Conservation (phyloP, 352 stramenopile genomes). For the Plasmopara viticola region DNA sequence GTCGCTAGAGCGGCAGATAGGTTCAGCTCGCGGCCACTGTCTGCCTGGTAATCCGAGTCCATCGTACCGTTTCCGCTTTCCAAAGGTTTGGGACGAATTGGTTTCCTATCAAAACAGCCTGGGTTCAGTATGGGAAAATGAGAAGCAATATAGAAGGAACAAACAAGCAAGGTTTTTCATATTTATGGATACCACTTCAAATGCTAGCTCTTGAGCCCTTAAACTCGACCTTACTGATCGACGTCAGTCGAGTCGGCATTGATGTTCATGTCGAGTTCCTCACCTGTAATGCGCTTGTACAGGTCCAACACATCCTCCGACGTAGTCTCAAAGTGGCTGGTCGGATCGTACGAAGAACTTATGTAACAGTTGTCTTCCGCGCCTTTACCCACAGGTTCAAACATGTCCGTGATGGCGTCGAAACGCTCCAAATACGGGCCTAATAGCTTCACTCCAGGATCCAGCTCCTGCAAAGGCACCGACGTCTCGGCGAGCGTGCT, state of each 20-base stretch:
- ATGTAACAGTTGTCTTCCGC: slow-evolving; percentile 96
- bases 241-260: slow-evolving; percentile 93
- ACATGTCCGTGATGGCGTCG: slow-evolving; percentile 93
- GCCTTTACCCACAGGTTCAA: slow-evolving; percentile 90
- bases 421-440: slow-evolving; percentile 96
- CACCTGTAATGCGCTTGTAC: slow-evolving; percentile 97
- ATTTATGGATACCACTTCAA: no score
- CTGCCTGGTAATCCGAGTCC: no score
- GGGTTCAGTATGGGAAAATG: no score
- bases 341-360: slow-evolving; percentile 89
- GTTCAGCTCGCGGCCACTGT: no score
- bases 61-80: no score
- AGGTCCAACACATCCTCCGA: slow-evolving; percentile 95
- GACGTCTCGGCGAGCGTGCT: slow-evolving; percentile 96
- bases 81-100: no score
- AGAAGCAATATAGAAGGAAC: no score
- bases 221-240: slow-evolving; percentile 70
- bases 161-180: no score
- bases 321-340: slow-evolving; percentile 97
- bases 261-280: slow-evolving; percentile 97
- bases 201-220: no score
- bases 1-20: no score
- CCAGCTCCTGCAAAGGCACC: slow-evolving; percentile 93
- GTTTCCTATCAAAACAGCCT: no score
- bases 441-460: slow-evolving; percentile 92